Conservation (phyloP, 371 early-diverging fungal genomes). For the Dinochytrium kinnereticum region DNA sequence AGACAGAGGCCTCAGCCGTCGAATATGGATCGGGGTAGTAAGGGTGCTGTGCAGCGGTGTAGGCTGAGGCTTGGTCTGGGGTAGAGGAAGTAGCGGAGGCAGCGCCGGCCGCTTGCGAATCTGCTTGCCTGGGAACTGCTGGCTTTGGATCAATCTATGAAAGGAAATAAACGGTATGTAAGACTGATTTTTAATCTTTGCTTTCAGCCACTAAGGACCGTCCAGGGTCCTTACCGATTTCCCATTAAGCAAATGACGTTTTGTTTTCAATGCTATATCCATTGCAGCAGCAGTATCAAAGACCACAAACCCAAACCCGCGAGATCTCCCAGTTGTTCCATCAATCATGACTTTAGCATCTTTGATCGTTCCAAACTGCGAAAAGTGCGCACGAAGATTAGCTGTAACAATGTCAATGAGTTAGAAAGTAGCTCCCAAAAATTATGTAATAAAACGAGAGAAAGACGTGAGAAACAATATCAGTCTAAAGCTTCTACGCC, state of each 20-base stretch:
- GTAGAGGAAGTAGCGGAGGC: neutral
- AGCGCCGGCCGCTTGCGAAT: conserved; percentile 6
- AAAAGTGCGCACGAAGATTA: conserved; percentile 49
- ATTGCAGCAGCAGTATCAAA: conserved; percentile 63
- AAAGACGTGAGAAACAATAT: neutral
- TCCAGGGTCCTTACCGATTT: neutral
- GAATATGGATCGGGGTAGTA: conserved; percentile 4
- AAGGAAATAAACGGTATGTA: neutral
- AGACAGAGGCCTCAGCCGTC: neutral
- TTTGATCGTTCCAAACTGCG: conserved; percentile 57
- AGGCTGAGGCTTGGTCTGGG: neutral
- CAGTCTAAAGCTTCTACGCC: neutral
- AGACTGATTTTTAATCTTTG: too few relatives aligned
- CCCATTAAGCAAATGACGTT: conserved; percentile 2
- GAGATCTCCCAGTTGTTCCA: conserved; percentile 71
- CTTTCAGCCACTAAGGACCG: neutral
- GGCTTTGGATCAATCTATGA: conserved; percentile 84
- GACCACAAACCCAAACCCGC: conserved; percentile 79
- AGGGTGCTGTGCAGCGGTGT: neutral
- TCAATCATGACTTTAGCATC: conserved; percentile 89
- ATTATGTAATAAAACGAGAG: neutral
- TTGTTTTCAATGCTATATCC: neutral
- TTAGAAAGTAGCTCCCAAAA: neutral
- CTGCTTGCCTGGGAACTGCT: conserved; percentile 77
- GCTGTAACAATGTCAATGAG: neutral